Evolutionary conservation across 805 yeast species (phyloP).

Genomic region (Candida peoriensis): DNA sequence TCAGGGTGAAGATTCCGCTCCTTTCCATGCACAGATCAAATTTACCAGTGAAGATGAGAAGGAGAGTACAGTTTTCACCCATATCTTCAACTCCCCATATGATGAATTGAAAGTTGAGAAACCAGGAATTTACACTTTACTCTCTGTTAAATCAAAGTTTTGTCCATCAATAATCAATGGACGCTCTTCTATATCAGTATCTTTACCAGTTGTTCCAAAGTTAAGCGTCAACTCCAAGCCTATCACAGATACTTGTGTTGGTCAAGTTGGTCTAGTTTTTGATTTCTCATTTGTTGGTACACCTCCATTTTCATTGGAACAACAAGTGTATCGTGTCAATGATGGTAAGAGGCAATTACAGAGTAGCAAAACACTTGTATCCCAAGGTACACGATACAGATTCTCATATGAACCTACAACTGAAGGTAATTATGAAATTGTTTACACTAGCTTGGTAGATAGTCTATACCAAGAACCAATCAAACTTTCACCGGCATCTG

Average conservation of each 20-base stretch:
- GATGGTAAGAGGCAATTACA: constrained; percentile 26
- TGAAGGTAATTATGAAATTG: constrained; percentile 79
- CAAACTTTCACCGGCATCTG: constrained; percentile 27
- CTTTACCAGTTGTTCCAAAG: constrained; percentile 52
- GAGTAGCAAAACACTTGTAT: constrained; percentile 32
- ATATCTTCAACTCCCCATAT: constrained; percentile 24
- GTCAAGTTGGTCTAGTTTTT: constrained; percentile 80
- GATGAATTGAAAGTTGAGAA: constrained; percentile 36
- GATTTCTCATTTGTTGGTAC: constrained; percentile 66
- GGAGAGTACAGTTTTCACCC: constrained; percentile 14
- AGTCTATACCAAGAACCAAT: constrained; percentile 48
- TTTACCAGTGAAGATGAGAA: constrained; percentile 25
- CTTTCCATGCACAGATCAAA: constrained; percentile 31
- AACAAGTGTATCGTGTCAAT: constrained; percentile 52
- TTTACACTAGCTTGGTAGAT: constrained; percentile 61
- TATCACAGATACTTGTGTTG: constrained; percentile 83
- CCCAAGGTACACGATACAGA: constrained; percentile 43
- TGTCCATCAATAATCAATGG: constrained; percentile 67
- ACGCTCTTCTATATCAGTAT: constrained; percentile 47
- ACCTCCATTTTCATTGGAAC: constrained; percentile 72
- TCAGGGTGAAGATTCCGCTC: constrained; percentile 24
- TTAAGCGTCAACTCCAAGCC: constrained; percentile 39
- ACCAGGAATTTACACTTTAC: constrained; percentile 65
- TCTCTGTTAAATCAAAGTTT: constrained; percentile 47
- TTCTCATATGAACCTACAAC: constrained; percentile 69